Base-by-base conservation (phyloP, 1,284 basidiomycete genomes). In the Cutaneotrichosporon dermatis region DNA sequence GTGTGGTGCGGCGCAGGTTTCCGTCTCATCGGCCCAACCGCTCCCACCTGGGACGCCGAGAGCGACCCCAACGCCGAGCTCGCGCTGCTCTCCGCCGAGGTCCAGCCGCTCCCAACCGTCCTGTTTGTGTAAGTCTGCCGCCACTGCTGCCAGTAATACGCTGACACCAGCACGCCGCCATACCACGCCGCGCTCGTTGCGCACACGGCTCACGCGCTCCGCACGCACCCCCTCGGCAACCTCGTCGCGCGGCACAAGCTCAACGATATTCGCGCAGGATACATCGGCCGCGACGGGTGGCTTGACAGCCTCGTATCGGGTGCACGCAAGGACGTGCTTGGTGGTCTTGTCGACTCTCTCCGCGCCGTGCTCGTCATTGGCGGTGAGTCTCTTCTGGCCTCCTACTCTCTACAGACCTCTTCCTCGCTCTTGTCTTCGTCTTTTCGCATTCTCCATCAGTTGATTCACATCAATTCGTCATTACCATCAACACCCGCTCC, bases 1-100 rank as follows among this genome's bases (percentile, higher is more conserved):
- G 65, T 79, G 4, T 77, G 72, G 70, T 69, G 64, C 25, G 76
- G 74, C 12, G 67, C 70, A 8, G 72, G 72, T 0, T 73, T 75
- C 62, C 68, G 72, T 35, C 61, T 74, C 52, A 69, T 76, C 35
- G 72, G 73, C 7, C 59, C 66, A 35, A 35, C 63, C 9, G 59
- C 56, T 42, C 15, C 53, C 6, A 36, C 36, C 1, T 60, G 54
- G 40, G 57, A 54, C 13, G 61, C 56, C 10, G 57, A 58, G 9
- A 57, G 59, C 15, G 67, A 70, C 9, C 55, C 61, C 7, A 64
- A 66, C 12, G 59, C 53, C 6, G 67, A 74, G 57, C 62, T 75
- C 37, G 59, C 58, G 9, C 51, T 55, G 9, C 58, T 73, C 33
- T 60, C 55, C 1, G 60, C 56, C 10, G 55, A 53, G 42, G 55